phyloP scores from a whole-genome alignment of 1,139 yeast genomes.

The Kodamaea suecica region DNA sequence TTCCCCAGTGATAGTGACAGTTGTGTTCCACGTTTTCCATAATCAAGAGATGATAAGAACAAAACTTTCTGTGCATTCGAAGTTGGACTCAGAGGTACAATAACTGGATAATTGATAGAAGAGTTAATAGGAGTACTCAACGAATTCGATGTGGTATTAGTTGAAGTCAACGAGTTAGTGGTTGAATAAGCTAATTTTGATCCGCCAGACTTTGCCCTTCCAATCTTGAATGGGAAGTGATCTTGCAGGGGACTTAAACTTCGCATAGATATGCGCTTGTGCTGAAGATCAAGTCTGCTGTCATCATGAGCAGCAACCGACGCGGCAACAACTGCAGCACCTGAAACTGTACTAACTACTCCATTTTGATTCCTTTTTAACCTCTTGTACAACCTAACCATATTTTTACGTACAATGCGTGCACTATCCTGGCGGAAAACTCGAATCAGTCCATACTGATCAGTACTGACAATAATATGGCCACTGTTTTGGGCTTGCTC shows the following conservation, averaged over 20 bases:
- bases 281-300: not conserved
- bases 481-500: conserved; percentile 20
- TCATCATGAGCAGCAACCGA: not conserved
- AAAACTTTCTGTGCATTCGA: not conserved
- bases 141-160: not conserved
- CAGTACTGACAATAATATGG: conserved; percentile 71
- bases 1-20: not conserved
- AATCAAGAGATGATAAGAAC: not conserved
- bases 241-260: conserved; percentile 2
- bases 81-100: not conserved
- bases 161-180: not conserved
- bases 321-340: not conserved
- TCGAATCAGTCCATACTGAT: conserved; percentile 66
- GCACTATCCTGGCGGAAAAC: conserved; percentile 82
- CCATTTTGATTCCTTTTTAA: not conserved
- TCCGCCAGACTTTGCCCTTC: not conserved
- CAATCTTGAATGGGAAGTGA: conserved; percentile 1
- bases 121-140: not conserved
- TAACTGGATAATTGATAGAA: not conserved
- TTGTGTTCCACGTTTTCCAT: not conserved
- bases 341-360: not conserved
- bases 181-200: not conserved
- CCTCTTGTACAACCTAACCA: conserved; percentile 9
- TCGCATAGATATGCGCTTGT: conserved; percentile 1
- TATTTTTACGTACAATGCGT: conserved; percentile 28